Base-by-base conservation (phyloP, 805 yeast species). In the Yarrowia sp. region DNA sequence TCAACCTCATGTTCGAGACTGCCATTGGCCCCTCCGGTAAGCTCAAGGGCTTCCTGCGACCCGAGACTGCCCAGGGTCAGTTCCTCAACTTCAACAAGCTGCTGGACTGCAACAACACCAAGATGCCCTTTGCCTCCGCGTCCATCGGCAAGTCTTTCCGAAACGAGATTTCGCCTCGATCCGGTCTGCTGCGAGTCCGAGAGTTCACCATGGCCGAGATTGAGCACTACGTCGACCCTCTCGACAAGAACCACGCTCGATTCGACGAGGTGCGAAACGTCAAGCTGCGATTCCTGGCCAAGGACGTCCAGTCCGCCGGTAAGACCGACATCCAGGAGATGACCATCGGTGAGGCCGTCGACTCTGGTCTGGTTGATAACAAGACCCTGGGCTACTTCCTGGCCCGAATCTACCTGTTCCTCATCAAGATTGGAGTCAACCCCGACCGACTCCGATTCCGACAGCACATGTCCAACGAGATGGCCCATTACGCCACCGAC, bases 51-150 rank as follows among this genome's bases (percentile, higher is more conserved):
- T 95, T 84, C 79, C 80, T 95, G 75, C 87, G 99, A 79, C 99
- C 99, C 67, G 99, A 95, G 81, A 95, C 99, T 69, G 99, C 99
- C 31, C 99, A 95, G 83, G 99, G 99, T 74, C 99, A 95, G 81
- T 95, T 95, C 77, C 83, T 95, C 75, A 95, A 95, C 83, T 95
- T 95, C 80, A 85, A 86, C 81, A 96, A 93, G 79, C 83, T 95
- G 73, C 84, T 91, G 72, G 99, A 95, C 74, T 90, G 86, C 83
- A 95, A 95, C 85, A 95, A 95, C 80, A 86, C 88, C 78, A 89
- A 87, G 78, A 92, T 96, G 93, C 99, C 99, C 66, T 95, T 95
- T 78, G 99, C 99, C n/a, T 91, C 97, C 69, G 99, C 99, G 62
- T 89, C 98, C 42, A 91, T 95, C 74, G 99, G 99, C 75, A 95